Conservation (phyloP, 2,329 filamentous ascomycete species). For the Exophiala sp. region DNA sequence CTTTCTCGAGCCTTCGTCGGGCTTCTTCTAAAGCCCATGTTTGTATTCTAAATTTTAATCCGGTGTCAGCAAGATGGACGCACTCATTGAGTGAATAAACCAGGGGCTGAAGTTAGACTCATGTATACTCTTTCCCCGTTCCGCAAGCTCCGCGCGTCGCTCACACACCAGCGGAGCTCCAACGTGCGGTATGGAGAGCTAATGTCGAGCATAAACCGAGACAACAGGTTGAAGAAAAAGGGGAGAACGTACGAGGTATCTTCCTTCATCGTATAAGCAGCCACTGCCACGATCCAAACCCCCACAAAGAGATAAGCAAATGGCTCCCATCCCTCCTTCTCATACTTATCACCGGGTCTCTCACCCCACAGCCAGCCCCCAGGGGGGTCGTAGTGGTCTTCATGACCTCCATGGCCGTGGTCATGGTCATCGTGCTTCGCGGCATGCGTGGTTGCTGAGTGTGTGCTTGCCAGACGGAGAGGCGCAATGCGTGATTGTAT, state of each 20-base stretch:
- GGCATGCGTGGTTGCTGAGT: background rate
- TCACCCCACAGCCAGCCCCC: slow-evolving; percentile 89
- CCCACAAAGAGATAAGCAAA: slow-evolving; percentile 56
- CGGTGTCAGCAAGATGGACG: background rate
- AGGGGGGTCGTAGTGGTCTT: slow-evolving; percentile 70
- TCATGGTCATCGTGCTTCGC: slow-evolving; percentile 3
- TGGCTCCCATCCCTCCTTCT: slow-evolving; percentile 91
- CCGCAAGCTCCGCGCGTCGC: too few relatives aligned
- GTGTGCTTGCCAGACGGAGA: slow-evolving; percentile 6
- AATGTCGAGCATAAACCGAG: background rate
- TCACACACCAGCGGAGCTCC: too few relatives aligned
- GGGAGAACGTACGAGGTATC: slow-evolving; percentile 81
- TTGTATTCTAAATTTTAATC: slow-evolving; percentile 66
- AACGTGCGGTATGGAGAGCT: background rate
- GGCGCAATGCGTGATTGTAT: background rate
- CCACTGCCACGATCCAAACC: slow-evolving; percentile 62
- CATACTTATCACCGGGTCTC: slow-evolving; percentile 89
- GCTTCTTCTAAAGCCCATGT: slow-evolving; percentile 99
- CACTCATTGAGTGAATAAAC: too few relatives aligned
- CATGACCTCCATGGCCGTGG: slow-evolving; percentile 5
- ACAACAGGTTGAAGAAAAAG: background rate
- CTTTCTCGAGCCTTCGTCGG: slow-evolving; percentile 84
- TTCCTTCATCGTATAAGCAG: slow-evolving; percentile 93
- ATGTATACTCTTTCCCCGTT: too few relatives aligned
- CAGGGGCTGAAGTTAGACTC: too few relatives aligned